phyloP scores from a whole-genome alignment of 1,139 yeast species.

The Protomyces inouyei region DNA sequence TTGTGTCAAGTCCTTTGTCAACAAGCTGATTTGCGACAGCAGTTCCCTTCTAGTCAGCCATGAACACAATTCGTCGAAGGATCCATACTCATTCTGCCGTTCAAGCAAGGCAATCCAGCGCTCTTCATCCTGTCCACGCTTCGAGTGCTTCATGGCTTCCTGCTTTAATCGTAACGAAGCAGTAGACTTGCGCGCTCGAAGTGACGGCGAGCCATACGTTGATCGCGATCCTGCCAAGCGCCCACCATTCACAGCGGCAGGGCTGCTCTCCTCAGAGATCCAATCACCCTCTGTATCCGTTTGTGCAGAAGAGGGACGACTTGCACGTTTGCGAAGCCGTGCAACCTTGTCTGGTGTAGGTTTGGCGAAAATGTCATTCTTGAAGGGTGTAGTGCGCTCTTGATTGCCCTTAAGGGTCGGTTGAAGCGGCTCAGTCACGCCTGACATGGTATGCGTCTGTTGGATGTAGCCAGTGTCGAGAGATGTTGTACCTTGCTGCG shows the following conservation, averaged over 20 bases:
- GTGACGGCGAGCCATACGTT: neutral
- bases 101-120: conserved; percentile 17
- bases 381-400: neutral
- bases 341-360: neutral
- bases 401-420: neutral
- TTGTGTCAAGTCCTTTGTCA: conserved; percentile 3
- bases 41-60: neutral
- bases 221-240: neutral
- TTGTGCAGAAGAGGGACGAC: neutral
- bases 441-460: neutral
- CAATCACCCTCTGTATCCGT: neutral
- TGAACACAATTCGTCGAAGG: neutral
- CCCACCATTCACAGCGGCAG: neutral
- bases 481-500: too few species aligned
- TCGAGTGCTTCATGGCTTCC: neutral
- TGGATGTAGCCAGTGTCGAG: too few species aligned
- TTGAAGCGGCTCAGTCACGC: neutral
- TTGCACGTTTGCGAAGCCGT: neutral
- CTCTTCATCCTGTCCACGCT: neutral
- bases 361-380: neutral
- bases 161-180: neutral
- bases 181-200: neutral
- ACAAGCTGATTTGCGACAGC: conserved; percentile 1
- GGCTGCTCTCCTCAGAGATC: neutral
- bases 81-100: conserved; percentile 2